Evolutionary conservation across 768 basidiomycete species (phyloP).

Genomic region (Naematelia encephala): DNA sequence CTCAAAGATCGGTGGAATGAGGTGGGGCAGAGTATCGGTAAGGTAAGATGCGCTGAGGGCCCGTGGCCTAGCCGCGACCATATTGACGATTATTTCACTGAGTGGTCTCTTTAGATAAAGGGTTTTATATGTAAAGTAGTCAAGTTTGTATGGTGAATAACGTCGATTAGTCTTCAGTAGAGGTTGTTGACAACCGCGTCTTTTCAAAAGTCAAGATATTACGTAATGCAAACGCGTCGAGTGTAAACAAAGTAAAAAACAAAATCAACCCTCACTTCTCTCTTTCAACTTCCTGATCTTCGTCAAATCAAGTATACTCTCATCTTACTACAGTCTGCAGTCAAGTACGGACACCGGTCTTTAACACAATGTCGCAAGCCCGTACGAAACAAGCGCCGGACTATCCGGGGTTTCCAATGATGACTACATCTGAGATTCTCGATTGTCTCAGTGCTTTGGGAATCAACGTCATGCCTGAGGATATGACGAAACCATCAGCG

Average conservation of each 20-base stretch:
- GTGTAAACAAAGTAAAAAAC: constrained; percentile 6
- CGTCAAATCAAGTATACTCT: neutral
- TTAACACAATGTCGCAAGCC: constrained; percentile 5
- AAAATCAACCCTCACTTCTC: constrained; percentile 4
- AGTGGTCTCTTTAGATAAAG: neutral
- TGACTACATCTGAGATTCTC: constrained; percentile 26
- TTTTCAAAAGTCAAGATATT: neutral
- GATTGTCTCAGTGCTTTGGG: constrained; percentile 37
- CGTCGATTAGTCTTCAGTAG: no score
- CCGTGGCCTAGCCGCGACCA: constrained; percentile 20
- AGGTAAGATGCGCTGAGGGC: constrained; percentile 34
- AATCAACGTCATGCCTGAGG: constrained; percentile 30
- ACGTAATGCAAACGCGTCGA: constrained; percentile 6
- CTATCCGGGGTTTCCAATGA: constrained; percentile 27
- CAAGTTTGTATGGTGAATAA: no score
- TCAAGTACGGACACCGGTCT: neutral
- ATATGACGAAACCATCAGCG: constrained; percentile 27
- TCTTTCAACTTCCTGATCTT: neutral
- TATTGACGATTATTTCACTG: constrained; percentile 1
- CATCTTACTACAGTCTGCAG: neutral
- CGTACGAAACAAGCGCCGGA: constrained; percentile 2
- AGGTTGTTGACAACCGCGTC: constrained; percentile 12
- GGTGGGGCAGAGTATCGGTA: constrained; percentile 33
- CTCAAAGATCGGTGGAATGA: constrained; percentile 67
- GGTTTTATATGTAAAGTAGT: neutral